These are phyloP conservation scores for Microglena sp. DNA, from an alignment of 139 green algal species.

Conservation along the genomic window DNA sequence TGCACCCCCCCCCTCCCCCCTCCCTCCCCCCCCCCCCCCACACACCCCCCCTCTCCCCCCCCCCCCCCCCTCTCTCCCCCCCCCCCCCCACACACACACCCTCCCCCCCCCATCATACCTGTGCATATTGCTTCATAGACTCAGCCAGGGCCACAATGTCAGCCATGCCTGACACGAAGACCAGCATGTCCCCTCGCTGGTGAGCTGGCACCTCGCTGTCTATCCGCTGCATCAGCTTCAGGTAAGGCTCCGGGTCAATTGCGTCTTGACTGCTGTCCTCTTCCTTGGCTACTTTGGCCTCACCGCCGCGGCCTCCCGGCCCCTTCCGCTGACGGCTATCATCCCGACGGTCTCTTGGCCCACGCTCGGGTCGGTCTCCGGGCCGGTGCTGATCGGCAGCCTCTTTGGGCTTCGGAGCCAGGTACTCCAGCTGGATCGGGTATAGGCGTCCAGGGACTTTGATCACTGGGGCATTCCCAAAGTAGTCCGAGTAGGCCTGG, in stretches of 20 bases:
- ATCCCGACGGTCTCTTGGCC: too few relatives aligned
- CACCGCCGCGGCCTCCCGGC: background rate
- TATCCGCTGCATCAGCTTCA: slow-evolving; percentile 28
- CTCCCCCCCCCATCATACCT: too few relatives aligned
- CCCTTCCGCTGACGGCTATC: too few relatives aligned
- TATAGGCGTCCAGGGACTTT: slow-evolving; percentile 33
- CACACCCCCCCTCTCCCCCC: too few relatives aligned
- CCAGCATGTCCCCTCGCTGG: slow-evolving; percentile 32
- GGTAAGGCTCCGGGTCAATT: slow-evolving; percentile 32
- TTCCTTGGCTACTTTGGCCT: background rate
- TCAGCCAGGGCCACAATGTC: slow-evolving; percentile 24
- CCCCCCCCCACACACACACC: too few relatives aligned
- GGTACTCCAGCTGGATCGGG: slow-evolving; percentile 33
- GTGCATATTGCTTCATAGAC: slow-evolving; percentile 17
- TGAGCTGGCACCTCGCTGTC: slow-evolving; percentile 23
- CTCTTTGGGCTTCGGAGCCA: slow-evolving; percentile 9
- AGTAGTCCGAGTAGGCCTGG: slow-evolving; percentile 33
- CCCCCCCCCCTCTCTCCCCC: too few relatives aligned
- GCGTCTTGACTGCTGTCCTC: slow-evolving; percentile 10
- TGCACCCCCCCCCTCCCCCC: too few relatives aligned
- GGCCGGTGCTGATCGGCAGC: background rate
- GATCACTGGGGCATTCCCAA: slow-evolving; percentile 27
- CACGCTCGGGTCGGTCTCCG: too few relatives aligned
- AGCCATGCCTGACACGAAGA: slow-evolving; percentile 32
- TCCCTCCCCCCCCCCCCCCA: too few relatives aligned